Conservation (phyloP, 164 flowering plant genomes). For the Euptelea pleiosperma region DNA sequence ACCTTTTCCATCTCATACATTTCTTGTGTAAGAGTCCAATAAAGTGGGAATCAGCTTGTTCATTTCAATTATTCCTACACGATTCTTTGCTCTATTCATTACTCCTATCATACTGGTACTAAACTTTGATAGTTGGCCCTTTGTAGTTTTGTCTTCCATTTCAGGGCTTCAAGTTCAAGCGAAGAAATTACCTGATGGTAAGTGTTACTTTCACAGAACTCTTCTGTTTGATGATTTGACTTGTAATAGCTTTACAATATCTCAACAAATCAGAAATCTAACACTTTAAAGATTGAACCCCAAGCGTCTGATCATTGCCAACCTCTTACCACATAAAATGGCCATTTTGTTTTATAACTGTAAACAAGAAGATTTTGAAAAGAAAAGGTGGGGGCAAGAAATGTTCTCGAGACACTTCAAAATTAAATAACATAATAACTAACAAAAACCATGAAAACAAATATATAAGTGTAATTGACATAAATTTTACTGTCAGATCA, state of each 20-base stretch:
- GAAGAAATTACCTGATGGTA: conserved; percentile 33
- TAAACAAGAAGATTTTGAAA: too few relatives aligned
- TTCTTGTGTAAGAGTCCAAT: neutral
- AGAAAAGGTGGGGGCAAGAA: too few relatives aligned
- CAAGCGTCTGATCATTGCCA: too few relatives aligned
- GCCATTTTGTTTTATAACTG: too few relatives aligned
- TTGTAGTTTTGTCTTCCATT: conserved; percentile 62
- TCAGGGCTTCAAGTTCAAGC: conserved; percentile 47
- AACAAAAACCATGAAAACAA: too few relatives aligned
- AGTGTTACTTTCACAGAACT: conserved; percentile 14
- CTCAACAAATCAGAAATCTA: neutral
- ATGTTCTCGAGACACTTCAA: too few relatives aligned
- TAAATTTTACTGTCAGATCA: too few relatives aligned
- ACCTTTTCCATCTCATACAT: neutral
- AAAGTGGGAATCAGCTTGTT: neutral
- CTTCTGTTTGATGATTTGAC: neutral
- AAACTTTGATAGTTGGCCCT: conserved; percentile 10
- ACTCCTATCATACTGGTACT: neutral
- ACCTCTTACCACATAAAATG: too few relatives aligned
- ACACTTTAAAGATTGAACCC: neutral
- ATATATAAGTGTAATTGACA: too few relatives aligned
- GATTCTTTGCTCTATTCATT: neutral
- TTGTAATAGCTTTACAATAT: too few relatives aligned
- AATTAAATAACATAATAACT: too few relatives aligned
- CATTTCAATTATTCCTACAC: neutral